Conservation (phyloP, 2,329 filamentous ascomycete species). For the Diaporthe amygdali region DNA sequence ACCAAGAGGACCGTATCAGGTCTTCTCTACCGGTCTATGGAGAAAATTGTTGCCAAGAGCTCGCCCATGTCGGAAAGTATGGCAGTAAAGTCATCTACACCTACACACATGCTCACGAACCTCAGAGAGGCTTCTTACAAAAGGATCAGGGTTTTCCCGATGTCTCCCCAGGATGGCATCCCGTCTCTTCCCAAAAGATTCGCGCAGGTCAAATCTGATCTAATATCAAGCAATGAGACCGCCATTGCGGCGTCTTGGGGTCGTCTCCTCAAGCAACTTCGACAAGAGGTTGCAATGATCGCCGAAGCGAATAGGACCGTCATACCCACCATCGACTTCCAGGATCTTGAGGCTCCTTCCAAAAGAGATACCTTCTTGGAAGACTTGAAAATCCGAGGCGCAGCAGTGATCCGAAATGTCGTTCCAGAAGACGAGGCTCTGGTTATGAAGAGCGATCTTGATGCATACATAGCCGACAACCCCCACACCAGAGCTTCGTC, state of each 20-base stretch:
- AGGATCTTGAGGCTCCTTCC: constrained; percentile 36
- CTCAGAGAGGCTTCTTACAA: background rate
- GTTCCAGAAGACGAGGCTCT: constrained; percentile 33
- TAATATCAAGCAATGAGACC: constrained; percentile 44
- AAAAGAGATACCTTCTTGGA: constrained; percentile 32
- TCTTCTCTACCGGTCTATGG: background rate
- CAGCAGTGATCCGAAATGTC: constrained; percentile 39
- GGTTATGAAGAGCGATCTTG: constrained; percentile 56
- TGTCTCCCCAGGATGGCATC: constrained; percentile 30
- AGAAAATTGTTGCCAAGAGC: background rate
- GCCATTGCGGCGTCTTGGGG: constrained; percentile 45
- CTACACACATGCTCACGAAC: background rate
- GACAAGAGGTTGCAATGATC: constrained; percentile 43
- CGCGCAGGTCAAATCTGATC: constrained; percentile 43
- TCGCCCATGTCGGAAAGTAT: background rate
- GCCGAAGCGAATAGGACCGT: constrained; percentile 38
- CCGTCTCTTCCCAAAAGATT: constrained; percentile 45
- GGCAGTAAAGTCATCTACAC: background rate
- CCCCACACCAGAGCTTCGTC: constrained; percentile 38
- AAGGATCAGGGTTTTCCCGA: constrained; percentile 7
- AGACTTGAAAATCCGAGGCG: constrained; percentile 36
- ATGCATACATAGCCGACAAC: constrained; percentile 59
- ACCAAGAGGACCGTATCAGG: background rate
- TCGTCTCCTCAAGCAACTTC: constrained; percentile 42
- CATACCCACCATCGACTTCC: constrained; percentile 48